phyloP scores from a whole-genome alignment of 257 asterid genomes.

The Rubia yunnanensis region DNA sequence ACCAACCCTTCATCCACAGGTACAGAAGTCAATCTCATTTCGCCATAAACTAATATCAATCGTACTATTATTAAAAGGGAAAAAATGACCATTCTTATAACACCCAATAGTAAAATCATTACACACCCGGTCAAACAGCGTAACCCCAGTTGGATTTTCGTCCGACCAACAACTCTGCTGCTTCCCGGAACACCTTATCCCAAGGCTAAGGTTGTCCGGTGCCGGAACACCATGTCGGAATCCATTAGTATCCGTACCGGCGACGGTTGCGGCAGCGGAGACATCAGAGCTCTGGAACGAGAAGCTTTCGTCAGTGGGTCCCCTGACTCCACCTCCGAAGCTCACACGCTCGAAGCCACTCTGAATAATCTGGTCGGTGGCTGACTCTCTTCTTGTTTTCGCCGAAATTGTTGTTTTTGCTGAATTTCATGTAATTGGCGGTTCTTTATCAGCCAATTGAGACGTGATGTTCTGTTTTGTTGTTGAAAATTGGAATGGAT shows the following conservation, averaged over 20 bases:
- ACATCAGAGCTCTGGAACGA: constrained; percentile 35
- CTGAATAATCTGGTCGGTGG: constrained; percentile 49
- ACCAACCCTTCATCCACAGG: neutral
- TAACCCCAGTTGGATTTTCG: constrained; percentile 10
- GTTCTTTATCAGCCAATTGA: neutral
- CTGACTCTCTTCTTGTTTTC: neutral
- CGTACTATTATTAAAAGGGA: neutral
- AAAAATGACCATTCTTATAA: neutral
- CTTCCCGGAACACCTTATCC: constrained; percentile 17
- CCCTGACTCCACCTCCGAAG: constrained; percentile 15
- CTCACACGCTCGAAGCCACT: constrained; percentile 40
- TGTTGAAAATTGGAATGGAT: constrained; percentile 16
- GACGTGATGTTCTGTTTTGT: neutral
- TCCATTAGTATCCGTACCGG: constrained; percentile 11
- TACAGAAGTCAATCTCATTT: neutral
- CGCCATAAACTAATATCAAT: neutral
- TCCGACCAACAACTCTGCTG: constrained; percentile 18
- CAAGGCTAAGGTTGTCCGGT: constrained; percentile 8
- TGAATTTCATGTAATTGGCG: neutral
- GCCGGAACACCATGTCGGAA: constrained; percentile 21
- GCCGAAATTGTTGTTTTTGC: neutral
- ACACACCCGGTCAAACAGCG: constrained; percentile 13
- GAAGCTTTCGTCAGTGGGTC: constrained; percentile 37
- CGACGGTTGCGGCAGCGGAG: constrained; percentile 30
- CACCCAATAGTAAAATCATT: constrained; percentile 2